Conservation (phyloP, 208 protist species). For the Trypanosoma conorhini region DNA sequence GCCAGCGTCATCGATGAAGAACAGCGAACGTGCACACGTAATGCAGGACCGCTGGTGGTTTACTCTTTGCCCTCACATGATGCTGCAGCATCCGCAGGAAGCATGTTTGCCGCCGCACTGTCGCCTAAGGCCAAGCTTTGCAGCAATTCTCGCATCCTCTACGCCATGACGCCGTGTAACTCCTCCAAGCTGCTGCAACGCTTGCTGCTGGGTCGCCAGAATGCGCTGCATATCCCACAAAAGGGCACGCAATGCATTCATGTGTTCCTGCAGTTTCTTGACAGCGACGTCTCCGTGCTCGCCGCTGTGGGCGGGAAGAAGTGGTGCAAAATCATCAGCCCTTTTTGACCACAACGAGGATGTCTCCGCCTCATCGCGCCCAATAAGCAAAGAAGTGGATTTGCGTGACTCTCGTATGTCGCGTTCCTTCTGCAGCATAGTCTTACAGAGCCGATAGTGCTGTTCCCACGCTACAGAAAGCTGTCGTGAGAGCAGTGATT, state of each 20-base stretch:
- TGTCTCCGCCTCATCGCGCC: background rate
- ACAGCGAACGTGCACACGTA: background rate
- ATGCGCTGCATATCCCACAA: conserved; percentile 3
- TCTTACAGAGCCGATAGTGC: conserved; percentile 8
- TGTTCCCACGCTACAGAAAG: conserved; percentile 7
- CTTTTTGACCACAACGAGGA: background rate
- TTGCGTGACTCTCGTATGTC: background rate
- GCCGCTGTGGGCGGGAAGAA: background rate
- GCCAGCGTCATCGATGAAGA: background rate
- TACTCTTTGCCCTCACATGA: background rate
- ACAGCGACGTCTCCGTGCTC: background rate
- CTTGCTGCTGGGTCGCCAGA: conserved; percentile 26
- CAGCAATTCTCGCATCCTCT: background rate
- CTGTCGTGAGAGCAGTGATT: conserved; percentile 3
- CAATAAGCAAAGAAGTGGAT: background rate
- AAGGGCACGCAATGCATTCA: background rate
- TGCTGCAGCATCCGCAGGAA: background rate
- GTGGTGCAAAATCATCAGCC: background rate
- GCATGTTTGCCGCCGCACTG: background rate
- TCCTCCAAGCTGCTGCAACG: conserved; percentile 20
- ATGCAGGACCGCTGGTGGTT: background rate
- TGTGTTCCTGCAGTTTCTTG: background rate
- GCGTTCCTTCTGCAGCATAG: background rate
- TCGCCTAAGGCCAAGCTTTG: background rate
- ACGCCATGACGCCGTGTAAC: background rate